Conservation (phyloP, 768 basidiomycete genomes). For the Cubamyces sp. region DNA sequence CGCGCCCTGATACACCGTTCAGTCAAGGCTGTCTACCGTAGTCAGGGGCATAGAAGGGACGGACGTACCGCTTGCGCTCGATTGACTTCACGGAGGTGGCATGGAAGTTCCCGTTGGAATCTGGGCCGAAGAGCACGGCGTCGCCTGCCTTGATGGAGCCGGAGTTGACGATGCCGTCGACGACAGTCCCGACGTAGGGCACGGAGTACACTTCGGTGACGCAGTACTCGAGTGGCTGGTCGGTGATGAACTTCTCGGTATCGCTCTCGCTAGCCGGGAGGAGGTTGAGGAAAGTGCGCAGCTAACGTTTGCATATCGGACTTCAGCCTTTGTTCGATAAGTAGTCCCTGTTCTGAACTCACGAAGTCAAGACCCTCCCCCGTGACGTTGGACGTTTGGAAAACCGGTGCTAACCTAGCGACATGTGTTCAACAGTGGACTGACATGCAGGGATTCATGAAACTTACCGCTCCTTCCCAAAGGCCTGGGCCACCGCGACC, state of each 20-base stretch:
- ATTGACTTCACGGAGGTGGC: conserved; percentile 85
- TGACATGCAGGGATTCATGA: not conserved
- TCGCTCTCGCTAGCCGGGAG: conserved; percentile 88
- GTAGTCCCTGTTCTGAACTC: conserved; percentile 26
- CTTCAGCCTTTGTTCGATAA: too few relatives aligned
- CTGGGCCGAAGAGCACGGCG: conserved; percentile 84
- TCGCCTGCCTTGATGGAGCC: conserved; percentile 82
- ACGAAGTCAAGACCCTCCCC: conserved; percentile 88
- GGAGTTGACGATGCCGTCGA: conserved; percentile 81
- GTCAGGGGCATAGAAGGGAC: not conserved
- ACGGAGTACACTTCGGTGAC: conserved; percentile 87
- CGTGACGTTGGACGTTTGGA: conserved; percentile 92
- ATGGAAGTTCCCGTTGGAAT: conserved; percentile 88
- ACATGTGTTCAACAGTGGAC: not conserved
- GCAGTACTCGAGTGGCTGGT: conserved; percentile 86
- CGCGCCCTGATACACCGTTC: conserved; percentile 55
- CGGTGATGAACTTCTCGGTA: conserved; percentile 74
- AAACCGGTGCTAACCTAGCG: conserved; percentile 83
- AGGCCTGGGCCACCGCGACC: conserved; percentile 74
- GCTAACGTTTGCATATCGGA: conserved; percentile 39
- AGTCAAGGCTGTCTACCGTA: not conserved
- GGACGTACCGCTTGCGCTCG: conserved; percentile 81
- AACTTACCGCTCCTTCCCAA: conserved; percentile 70
- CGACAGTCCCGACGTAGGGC: conserved; percentile 83
- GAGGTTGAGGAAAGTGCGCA: conserved; percentile 90